Conservation (phyloP, 2,329 filamentous ascomycete species). For the Ceratocystis papillata region DNA sequence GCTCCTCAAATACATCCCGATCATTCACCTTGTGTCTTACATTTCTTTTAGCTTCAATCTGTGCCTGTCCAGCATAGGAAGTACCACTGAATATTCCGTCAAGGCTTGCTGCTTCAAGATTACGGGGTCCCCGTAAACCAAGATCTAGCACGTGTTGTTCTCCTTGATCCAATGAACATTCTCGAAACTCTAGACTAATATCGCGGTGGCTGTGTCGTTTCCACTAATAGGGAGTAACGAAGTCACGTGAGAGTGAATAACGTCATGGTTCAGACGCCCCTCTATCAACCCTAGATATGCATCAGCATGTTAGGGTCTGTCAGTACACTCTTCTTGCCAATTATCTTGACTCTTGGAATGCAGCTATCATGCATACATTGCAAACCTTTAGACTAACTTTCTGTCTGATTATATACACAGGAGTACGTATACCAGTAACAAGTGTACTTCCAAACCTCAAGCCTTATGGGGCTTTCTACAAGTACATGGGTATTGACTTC, state of each 20-base stretch:
- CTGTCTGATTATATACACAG: neutral
- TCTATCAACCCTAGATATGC: no score
- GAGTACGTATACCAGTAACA: neutral
- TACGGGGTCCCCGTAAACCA: neutral
- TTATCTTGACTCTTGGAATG: neutral
- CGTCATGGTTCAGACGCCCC: neutral
- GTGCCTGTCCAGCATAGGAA: neutral
- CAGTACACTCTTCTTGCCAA: neutral
- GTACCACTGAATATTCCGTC: neutral
- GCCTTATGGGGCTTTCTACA: no score
- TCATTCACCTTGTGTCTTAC: no score
- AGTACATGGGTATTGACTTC: no score
- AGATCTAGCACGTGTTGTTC: neutral
- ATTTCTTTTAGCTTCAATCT: neutral
- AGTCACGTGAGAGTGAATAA: neutral
- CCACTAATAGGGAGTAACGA: neutral
- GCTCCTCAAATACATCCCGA: neutral
- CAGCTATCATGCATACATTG: neutral
- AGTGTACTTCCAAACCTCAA: no score
- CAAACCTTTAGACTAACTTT: neutral
- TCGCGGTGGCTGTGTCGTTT: conserved; percentile 4
- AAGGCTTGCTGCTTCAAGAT: no score
- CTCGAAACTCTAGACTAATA: neutral
- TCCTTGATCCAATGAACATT: neutral
- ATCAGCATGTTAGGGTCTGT: neutral